Conservation (phyloP, 2,329 filamentous ascomycete species). For the Xylariaceae sp. region DNA sequence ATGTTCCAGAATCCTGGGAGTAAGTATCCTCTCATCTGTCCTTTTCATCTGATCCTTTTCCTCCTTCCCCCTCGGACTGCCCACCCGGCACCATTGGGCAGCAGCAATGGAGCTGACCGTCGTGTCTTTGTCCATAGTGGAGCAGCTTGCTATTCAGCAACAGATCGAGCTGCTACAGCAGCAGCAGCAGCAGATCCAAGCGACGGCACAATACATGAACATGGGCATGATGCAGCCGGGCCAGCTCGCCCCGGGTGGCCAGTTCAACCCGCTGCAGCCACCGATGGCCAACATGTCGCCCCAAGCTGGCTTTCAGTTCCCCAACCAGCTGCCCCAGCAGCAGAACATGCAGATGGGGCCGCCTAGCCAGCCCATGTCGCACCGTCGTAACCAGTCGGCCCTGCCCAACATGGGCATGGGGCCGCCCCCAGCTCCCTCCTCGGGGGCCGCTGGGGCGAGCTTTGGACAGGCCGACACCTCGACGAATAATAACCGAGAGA, state of each 20-base stretch:
- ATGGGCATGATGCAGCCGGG: conserved; percentile 90
- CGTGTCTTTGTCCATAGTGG: conserved; percentile 53
- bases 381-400: conserved; percentile 97
- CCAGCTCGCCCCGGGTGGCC: conserved; percentile 66
- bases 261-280: conserved; percentile 71
- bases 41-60: conserved; percentile 2
- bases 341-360: conserved; percentile 68
- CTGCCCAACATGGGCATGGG: conserved; percentile 88
- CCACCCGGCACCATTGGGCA: conserved; percentile 3
- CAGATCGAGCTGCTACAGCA: conserved; percentile 96
- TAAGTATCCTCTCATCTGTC: conserved; percentile 34
- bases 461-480: conserved; percentile 74
- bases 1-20: conserved; percentile 63
- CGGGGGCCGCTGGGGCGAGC: conserved; percentile 69
- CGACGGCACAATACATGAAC: conserved; percentile 94
- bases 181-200: conserved; percentile 95
- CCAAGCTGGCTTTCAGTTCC: conserved; percentile 84
- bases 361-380: conserved; percentile 70
- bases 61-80: background rate
- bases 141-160: conserved; percentile 95
- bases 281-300: conserved; percentile 72
- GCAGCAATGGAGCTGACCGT: conserved; percentile 15
- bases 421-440: conserved; percentile 82
- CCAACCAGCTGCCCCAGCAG: conserved; percentile 60
- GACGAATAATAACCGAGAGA: conserved; percentile 57